Evolutionary conservation across 805 yeast species (phyloP), one percentile per base, ranked within the genome.

Genomic region (Wickerhamiella cacticola): DNA sequence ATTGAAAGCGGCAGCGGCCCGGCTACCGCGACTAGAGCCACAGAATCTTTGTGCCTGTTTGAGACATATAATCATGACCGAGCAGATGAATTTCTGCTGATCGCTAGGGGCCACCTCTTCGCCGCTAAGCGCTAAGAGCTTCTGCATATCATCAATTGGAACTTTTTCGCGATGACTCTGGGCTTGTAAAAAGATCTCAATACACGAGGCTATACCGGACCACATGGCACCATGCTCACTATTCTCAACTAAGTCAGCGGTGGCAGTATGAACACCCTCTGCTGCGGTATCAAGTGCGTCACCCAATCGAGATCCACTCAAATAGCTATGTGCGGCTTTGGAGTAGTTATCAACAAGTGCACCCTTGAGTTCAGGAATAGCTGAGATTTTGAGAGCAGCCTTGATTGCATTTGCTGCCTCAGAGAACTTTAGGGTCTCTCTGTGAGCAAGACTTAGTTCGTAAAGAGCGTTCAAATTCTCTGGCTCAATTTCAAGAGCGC

Each of bases 341-440:
- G 55, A 35, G n/a, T 54, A 36, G 39, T 52, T 55, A 18, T 57
- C 59, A 10, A 71, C 68, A 16, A 80, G 67, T 38, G 78, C 65
- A 1, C 81, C 72, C 49, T 79, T 79, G 49, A 76, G 73, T 9
- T 82, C 61, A 0, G 80, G 72, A 24, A 71, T 69, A 3, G 42
- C 42, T 1, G 58, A 43, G 16, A 48, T 16, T 6, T 45, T 28
- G 13, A 42, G 13, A 12, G 52, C 50, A 3, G 18, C 23, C 18
- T 41, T 31, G 36, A 23, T 46, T 33, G 45, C 21, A 13, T 29
- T 36, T 23, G 54, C 75, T 12, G 95, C 80, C 8, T 72, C 74
- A 1, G 73, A 78, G 62, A 68, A 86, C 45, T 82, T 81, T 3
- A 82, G 80, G 57, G 81, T 69, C 34, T 74, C 75, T 25, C 82